Evolutionary conservation across 1,139 yeast species (phyloP), one percentile per base, ranked within the genome.

Genomic region (Eremothecium gossypii): DNA sequence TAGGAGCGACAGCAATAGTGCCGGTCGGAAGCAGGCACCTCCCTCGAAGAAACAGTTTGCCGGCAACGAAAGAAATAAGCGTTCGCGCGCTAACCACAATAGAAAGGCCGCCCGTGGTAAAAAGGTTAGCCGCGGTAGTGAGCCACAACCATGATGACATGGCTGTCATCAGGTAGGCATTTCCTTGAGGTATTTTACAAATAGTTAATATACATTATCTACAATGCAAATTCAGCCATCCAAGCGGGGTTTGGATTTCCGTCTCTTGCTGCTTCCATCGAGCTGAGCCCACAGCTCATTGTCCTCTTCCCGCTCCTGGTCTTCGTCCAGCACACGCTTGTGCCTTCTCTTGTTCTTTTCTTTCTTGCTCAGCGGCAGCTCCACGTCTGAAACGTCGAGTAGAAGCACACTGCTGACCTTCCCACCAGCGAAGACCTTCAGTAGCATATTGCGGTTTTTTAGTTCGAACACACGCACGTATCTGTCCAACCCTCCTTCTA

Each of bases 401-500:
- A 84, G 60, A 39, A 70, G 57, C 8, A 83, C 70, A 27, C 69
- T 69, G 38, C 77, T 72, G n/a, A 84, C 71, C 55, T 83, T 86
- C 4, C 85, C 76, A 2, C 94, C 94, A 30, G 81, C 58, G 54
- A 76, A 89, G 9, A 85, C 82, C 56, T 85, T 86, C 8, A 78
- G 86, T 12, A 80, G 63, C 41, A 76, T 67, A 38, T 75, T 74
- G 41, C 94, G 69, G 0, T 76, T 62, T 2, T 64, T 65, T 7
- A 77, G 58, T 48, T 84, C 81, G 61, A 75, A 89, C 2, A 84
- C 84, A 44, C 96, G 72, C 34, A 86, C 70, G 58, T 86, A 89
- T 55, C 96, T 71, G 58, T 89, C 97, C 31, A 87, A 70, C 0
- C 96, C 95, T 34, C 95, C 96, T 23, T 86, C 71, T 2, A 74